Percentiles rank a stretch among this genome's conserved stretches.
phyloP scores from a whole-genome alignment of 2,329 filamentous ascomycete genomes.

The Neopestalotiopsis sp. region DNA sequence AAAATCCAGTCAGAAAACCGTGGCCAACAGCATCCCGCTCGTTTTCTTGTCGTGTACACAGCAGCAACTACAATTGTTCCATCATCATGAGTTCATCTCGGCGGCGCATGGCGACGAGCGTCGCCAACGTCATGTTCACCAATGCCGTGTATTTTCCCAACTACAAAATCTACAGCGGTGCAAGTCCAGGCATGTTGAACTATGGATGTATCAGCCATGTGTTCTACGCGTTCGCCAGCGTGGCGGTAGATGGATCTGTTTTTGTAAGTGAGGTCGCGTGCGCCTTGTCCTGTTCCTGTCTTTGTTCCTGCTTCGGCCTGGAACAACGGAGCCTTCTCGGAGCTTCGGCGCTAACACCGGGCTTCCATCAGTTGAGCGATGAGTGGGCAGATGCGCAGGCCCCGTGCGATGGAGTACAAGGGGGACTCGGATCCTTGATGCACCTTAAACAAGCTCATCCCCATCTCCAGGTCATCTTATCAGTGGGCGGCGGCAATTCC shows the following conservation, averaged over 20 bases:
- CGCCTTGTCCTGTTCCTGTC: neutral
- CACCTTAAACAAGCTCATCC: conserved; percentile 73
- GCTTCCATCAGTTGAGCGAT: conserved; percentile 68
- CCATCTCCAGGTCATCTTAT: conserved; percentile 76
- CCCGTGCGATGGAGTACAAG: conserved; percentile 72
- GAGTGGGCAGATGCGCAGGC: conserved; percentile 78
- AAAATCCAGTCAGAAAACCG: neutral
- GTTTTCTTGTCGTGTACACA: neutral
- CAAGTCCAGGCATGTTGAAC: conserved; percentile 76
- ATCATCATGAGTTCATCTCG: conserved; percentile 48
- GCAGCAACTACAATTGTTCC: too few relatives aligned
- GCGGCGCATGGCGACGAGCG: conserved; percentile 51
- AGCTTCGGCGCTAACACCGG: conserved; percentile 17
- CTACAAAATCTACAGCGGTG: conserved; percentile 72
- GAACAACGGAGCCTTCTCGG: conserved; percentile 7
- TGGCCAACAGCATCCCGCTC: neutral
- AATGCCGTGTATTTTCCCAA: conserved; percentile 90
- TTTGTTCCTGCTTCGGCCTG: conserved; percentile 11
- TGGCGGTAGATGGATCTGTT: conserved; percentile 73
- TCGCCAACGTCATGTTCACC: conserved; percentile 59
- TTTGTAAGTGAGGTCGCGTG: conserved; percentile 61
- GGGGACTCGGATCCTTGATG: conserved; percentile 75
- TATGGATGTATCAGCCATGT: conserved; percentile 80
- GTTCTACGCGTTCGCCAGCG: conserved; percentile 82
- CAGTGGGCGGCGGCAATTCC: conserved; percentile 72